Evolutionary conservation across 2,329 filamentous ascomycete genomes (phyloP).

Genomic region (Pyricularia sp.): DNA sequence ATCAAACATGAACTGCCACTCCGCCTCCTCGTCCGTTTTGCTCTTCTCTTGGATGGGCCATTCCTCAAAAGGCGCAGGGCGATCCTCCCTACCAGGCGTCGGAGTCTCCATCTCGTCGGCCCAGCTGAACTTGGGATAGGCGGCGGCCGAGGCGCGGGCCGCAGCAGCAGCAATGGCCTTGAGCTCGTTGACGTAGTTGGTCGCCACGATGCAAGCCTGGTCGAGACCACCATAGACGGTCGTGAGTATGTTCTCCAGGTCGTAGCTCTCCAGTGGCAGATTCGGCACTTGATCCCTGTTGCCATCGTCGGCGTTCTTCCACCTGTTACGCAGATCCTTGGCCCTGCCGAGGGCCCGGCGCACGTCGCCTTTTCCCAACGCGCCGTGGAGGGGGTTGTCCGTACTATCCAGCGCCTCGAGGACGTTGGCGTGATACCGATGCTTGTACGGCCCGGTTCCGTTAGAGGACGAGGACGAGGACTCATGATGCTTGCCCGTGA

Average conservation of each 20-base stretch:
- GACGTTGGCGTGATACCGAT: slow-evolving; percentile 61
- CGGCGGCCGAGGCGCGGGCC: slow-evolving; percentile 7
- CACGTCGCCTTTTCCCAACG: slow-evolving; percentile 46
- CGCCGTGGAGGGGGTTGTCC: slow-evolving; percentile 43
- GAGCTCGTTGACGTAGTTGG: slow-evolving; percentile 27
- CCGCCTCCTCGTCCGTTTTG: slow-evolving; percentile 24
- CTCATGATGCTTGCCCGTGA: slow-evolving; percentile 23
- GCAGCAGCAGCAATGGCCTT: slow-evolving; percentile 2
- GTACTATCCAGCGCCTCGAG: slow-evolving; percentile 50
- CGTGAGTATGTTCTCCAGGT: slow-evolving; percentile 49
- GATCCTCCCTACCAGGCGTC: not conserved
- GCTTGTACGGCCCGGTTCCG: slow-evolving; percentile 9
- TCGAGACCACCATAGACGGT: slow-evolving; percentile 51
- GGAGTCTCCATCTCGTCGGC: slow-evolving; percentile 11
- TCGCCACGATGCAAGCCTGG: slow-evolving; percentile 42
- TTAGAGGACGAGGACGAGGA: slow-evolving; percentile 14
- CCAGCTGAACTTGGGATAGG: slow-evolving; percentile 1
- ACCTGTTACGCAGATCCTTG: slow-evolving; percentile 62
- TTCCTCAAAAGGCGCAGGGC: not conserved
- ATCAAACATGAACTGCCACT: slow-evolving; percentile 49
- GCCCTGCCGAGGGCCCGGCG: slow-evolving; percentile 51
- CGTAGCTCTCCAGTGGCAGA: slow-evolving; percentile 46
- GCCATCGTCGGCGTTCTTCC: slow-evolving; percentile 55
- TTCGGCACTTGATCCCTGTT: slow-evolving; percentile 14
- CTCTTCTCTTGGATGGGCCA: not conserved